A percentile compares a stretch with the other conserved stretches of the same genome.
Conservation (phyloP, 345 rosid genomes). For the Linum tenue region DNA sequence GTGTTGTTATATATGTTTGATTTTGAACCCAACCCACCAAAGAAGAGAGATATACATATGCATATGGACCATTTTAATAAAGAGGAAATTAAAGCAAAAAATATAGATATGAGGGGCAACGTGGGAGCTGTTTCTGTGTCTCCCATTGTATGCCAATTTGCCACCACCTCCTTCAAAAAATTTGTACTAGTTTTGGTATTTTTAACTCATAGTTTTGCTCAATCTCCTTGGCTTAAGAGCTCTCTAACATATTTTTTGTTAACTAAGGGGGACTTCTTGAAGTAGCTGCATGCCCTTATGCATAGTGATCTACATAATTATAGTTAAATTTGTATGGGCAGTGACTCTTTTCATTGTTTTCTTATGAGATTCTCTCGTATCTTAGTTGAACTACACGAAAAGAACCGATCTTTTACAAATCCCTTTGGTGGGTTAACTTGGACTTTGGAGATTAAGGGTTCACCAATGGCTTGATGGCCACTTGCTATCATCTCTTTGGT, state of each 20-base stretch:
- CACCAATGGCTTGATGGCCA: too few relatives aligned
- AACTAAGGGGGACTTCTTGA: too few relatives aligned
- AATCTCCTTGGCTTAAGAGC: too few relatives aligned
- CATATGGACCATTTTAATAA: conserved; percentile 16
- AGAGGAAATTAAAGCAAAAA: conserved; percentile 12
- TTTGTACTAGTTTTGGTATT: background rate
- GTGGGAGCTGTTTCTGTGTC: conserved; percentile 89
- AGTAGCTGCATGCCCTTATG: too few relatives aligned
- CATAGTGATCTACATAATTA: too few relatives aligned
- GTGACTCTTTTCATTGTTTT: too few relatives aligned
- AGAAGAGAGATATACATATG: conserved; percentile 15
- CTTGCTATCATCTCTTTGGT: background rate
- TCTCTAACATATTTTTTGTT: too few relatives aligned
- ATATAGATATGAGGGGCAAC: conserved; percentile 51
- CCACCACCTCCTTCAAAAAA: background rate
- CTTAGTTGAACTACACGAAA: background rate
- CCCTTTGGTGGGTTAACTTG: background rate
- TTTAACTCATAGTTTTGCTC: background rate
- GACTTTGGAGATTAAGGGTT: background rate
- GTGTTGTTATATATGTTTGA: too few relatives aligned
- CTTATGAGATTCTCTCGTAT: too few relatives aligned
- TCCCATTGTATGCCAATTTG: conserved; percentile 30
- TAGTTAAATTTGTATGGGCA: too few relatives aligned
- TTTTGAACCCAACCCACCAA: too few relatives aligned
- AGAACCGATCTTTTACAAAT: background rate